Conservation (phyloP, 768 basidiomycete genomes). For the Austroboletus eburneus region DNA sequence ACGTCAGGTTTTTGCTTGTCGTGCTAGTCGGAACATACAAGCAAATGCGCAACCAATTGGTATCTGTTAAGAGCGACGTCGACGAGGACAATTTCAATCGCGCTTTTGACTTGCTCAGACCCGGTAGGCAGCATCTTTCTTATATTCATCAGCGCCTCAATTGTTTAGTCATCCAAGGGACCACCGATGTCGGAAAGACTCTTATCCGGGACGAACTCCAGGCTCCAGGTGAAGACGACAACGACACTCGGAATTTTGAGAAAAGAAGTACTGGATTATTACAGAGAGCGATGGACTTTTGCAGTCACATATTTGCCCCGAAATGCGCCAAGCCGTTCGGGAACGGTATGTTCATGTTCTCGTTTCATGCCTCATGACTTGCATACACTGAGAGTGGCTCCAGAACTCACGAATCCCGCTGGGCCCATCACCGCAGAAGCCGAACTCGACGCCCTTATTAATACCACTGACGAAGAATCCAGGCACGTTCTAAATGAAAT, state of each 20-base stretch:
- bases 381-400: not conserved
- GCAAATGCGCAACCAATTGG: slow-evolving; percentile 11
- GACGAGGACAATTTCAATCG: slow-evolving; percentile 12
- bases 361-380: not conserved
- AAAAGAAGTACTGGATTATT: not conserved
- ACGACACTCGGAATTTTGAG: not conserved
- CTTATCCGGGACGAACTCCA: slow-evolving; percentile 7
- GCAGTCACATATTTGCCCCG: slow-evolving; percentile 1
- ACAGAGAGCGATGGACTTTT: slow-evolving; percentile 12
- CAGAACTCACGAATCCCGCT: not conserved
- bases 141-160: not conserved
- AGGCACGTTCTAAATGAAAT: slow-evolving; percentile 9
- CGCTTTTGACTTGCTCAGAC: slow-evolving; percentile 9
- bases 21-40: slow-evolving; percentile 10
- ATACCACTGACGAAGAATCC: slow-evolving; percentile 6
- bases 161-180: slow-evolving; percentile 7
- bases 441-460: not conserved
- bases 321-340: slow-evolving; percentile 1
- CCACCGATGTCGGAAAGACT: slow-evolving; percentile 4
- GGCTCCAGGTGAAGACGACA: slow-evolving; percentile 6
- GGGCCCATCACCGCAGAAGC: slow-evolving; percentile 1
- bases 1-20: slow-evolving; percentile 8
- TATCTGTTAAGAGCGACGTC: slow-evolving; percentile 7
- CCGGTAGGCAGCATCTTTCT: slow-evolving; percentile 2
- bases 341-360: not conserved